A percentile compares a stretch with the other conserved stretches of the same genome.
These are phyloP conservation scores for Pichia thaimueangensis DNA, from an alignment of 805 yeast species.

Conservation along the genomic window DNA sequence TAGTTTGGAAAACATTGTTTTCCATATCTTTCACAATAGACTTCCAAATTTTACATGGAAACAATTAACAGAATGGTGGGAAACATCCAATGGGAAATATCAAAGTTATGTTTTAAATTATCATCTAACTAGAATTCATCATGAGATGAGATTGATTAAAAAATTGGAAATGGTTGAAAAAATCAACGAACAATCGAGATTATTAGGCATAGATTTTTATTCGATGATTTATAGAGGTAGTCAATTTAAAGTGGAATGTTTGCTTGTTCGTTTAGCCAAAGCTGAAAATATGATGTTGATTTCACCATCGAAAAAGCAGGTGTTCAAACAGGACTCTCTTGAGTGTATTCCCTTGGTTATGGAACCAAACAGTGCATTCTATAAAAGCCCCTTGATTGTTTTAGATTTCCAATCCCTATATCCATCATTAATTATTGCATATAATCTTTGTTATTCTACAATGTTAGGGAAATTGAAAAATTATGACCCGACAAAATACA, in stretches of 20 bases:
- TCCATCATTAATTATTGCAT: conserved; percentile 88
- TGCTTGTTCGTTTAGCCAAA: conserved; percentile 67
- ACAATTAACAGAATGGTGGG: conserved; percentile 45
- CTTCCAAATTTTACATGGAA: conserved; percentile 55
- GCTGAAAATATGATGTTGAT: conserved; percentile 64
- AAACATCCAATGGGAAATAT: conserved; percentile 15
- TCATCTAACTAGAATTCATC: conserved; percentile 38
- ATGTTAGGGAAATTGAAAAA: conserved; percentile 57
- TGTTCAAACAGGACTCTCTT: conserved; percentile 75
- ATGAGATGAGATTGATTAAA: conserved; percentile 43
- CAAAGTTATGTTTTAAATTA: conserved; percentile 38
- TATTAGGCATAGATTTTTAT: conserved; percentile 84
- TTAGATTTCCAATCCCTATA: conserved; percentile 90
- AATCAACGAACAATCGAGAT: conserved; percentile 75
- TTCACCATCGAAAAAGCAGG: conserved; percentile 78
- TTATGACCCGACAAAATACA: conserved; percentile 37
- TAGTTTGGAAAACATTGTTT: conserved; percentile 70
- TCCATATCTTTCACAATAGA: conserved; percentile 57
- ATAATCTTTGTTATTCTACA: conserved; percentile 80
- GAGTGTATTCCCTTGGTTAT: conserved; percentile 85
- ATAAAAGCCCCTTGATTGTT: conserved; percentile 84
- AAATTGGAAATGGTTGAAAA: conserved; percentile 61
- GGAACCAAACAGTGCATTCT: conserved; percentile 85
- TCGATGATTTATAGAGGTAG: conserved; percentile 89
- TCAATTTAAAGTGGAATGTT: conserved; percentile 88